phyloP scores from a whole-genome alignment of 805 yeast genomes.

The Alloascoidea africana region DNA sequence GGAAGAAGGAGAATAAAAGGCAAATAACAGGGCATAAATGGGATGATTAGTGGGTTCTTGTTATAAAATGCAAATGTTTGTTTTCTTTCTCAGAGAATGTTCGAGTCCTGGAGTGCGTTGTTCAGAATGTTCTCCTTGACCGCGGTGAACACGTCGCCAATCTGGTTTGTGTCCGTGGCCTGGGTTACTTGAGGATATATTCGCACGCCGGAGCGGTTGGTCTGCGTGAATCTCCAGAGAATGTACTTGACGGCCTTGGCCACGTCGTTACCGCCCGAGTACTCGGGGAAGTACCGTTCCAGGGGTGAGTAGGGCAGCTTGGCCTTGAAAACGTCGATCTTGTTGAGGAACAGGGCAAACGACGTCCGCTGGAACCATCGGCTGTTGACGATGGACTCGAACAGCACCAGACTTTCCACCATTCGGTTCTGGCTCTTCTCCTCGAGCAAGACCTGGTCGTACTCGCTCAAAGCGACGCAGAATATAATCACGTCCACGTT shows the following conservation, averaged over 20 bases:
- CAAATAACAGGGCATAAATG: no score
- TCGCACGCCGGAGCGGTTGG: conserved; percentile 54
- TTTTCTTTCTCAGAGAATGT: conserved; percentile 47
- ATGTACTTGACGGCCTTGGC: conserved; percentile 60
- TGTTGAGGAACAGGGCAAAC: conserved; percentile 78
- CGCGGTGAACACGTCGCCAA: conserved; percentile 83
- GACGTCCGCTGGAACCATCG: conserved; percentile 78
- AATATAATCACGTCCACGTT: conserved; percentile 78
- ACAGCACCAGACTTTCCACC: conserved; percentile 77
- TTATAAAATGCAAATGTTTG: no score
- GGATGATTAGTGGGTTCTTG: no score
- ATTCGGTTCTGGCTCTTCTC: conserved; percentile 81
- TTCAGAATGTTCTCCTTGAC: conserved; percentile 86
- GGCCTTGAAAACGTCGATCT: conserved; percentile 64
- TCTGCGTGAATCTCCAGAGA: conserved; percentile 45
- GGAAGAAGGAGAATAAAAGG: no score
- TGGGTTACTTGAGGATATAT: conserved; percentile 87
- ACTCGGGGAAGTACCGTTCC: conserved; percentile 64
- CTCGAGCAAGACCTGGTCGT: conserved; percentile 83
- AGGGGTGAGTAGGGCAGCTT: conserved; percentile 58
- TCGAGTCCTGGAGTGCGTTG: conserved; percentile 62
- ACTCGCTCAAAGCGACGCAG: conserved; percentile 83
- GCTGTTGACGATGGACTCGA: conserved; percentile 72
- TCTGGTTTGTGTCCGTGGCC: conserved; percentile 83
- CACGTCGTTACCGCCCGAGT: conserved; percentile 43